Conservation (phyloP, 1,284 basidiomycete genomes). For the Ganoderma sinense region DNA sequence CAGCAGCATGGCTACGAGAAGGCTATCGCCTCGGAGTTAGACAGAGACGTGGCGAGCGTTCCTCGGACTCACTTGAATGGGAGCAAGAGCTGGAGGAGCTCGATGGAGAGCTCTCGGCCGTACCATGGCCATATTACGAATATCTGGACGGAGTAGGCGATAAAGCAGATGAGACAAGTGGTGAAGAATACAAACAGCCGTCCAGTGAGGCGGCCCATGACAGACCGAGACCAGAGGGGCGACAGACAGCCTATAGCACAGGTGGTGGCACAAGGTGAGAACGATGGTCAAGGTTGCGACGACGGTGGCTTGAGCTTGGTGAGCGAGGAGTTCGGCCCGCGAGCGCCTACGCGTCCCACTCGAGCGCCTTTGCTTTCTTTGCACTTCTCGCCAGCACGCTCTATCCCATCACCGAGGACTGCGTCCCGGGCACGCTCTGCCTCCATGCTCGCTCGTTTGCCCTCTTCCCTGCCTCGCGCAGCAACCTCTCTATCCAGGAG, state of each 20-base stretch:
- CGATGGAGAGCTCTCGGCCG: slow-evolving; percentile 71
- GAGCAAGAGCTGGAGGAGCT: slow-evolving; percentile 75
- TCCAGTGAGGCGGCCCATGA: slow-evolving; percentile 61
- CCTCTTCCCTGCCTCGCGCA: slow-evolving; percentile 20
- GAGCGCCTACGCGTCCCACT: not conserved
- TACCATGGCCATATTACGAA: slow-evolving; percentile 95
- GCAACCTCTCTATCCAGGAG: slow-evolving; percentile 1
- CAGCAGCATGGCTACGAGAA: slow-evolving; percentile 78
- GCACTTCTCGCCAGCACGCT: slow-evolving; percentile 5
- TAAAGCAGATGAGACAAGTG: slow-evolving; percentile 84
- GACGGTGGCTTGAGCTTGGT: not conserved
- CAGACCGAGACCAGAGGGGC: slow-evolving; percentile 28
- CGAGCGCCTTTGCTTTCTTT: not conserved
- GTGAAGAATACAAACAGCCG: slow-evolving; percentile 76
- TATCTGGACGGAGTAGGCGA: slow-evolving; percentile 88
- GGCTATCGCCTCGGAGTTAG: slow-evolving; percentile 48
- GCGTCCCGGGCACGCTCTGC: slow-evolving; percentile 1
- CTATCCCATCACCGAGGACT: slow-evolving; percentile 4
- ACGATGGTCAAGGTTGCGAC: slow-evolving; percentile 10
- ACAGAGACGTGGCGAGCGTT: slow-evolving; percentile 13
- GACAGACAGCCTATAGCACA: slow-evolving; percentile 31
- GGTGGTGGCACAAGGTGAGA: not conserved
- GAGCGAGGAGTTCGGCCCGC: not conserved
- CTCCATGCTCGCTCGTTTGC: slow-evolving; percentile 26
- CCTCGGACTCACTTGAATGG: slow-evolving; percentile 85